A percentile compares a stretch with the other conserved stretches of the same genome.
Evolutionary conservation across 2,329 filamentous ascomycete genomes (phyloP).

Genomic region (Gliomastix tumulicola): DNA sequence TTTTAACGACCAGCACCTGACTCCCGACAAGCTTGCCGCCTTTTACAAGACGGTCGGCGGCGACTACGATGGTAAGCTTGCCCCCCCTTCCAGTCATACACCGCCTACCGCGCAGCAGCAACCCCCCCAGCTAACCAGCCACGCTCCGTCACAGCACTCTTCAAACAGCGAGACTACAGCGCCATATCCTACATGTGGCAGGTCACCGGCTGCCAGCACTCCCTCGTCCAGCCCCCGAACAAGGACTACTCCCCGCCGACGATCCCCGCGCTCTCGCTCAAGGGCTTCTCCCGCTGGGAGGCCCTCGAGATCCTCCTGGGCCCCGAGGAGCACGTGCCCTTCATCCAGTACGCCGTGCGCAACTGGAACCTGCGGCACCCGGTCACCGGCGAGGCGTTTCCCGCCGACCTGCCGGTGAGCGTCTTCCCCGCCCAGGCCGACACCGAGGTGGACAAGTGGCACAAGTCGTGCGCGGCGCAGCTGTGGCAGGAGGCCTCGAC

Average conservation of each 20-base stretch:
- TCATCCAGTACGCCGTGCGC: slow-evolving; percentile 72
- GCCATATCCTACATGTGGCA: slow-evolving; percentile 90
- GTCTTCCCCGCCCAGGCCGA: slow-evolving; percentile 70
- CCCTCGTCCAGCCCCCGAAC: slow-evolving; percentile 68
- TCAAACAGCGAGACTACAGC: slow-evolving; percentile 64
- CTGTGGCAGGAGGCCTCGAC: slow-evolving; percentile 54
- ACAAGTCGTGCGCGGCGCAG: slow-evolving; percentile 66
- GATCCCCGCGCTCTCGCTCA: slow-evolving; percentile 73
- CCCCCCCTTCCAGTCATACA: not conserved
- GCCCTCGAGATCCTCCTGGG: slow-evolving; percentile 82
- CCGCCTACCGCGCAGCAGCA: not conserved
- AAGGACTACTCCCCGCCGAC: slow-evolving; percentile 68
- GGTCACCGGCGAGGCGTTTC: slow-evolving; percentile 63
- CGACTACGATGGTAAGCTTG: slow-evolving; percentile 58
- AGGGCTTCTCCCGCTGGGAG: slow-evolving; percentile 90
- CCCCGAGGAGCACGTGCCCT: slow-evolving; percentile 80
- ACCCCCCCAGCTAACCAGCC: not conserved
- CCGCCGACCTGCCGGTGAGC: slow-evolving; percentile 46
- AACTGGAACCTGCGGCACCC: slow-evolving; percentile 72
- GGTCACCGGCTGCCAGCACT: slow-evolving; percentile 83
- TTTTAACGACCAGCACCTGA: slow-evolving; percentile 43
- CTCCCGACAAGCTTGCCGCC: slow-evolving; percentile 63
- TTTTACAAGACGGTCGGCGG: slow-evolving; percentile 72
- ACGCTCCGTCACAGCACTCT: slow-evolving; percentile 49
- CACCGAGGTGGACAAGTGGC: slow-evolving; percentile 77